A percentile compares a stretch with the other conserved stretches of the same genome.
Conservation (phyloP, 2,329 filamentous ascomycete species). For the Monilinia aucupariae region DNA sequence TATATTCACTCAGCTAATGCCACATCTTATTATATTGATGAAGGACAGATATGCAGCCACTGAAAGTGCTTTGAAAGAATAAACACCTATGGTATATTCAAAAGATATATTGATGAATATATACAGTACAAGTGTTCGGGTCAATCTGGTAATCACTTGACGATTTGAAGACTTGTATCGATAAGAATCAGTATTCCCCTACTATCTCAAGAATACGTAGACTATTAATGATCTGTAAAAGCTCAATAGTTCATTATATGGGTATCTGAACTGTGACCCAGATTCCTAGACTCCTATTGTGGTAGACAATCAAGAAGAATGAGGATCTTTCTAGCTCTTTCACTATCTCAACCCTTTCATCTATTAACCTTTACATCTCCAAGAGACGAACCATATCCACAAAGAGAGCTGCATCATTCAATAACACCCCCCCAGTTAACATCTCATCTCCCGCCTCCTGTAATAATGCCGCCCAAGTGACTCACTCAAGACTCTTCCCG, state of each 20-base stretch:
- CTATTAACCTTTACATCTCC: not conserved
- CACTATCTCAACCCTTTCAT: not conserved
- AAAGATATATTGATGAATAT: not conserved
- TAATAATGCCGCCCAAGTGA: not conserved
- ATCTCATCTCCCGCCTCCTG: not conserved
- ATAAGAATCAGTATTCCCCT: not conserved
- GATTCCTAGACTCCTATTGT: not conserved
- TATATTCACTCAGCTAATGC: not conserved
- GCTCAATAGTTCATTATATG: not conserved
- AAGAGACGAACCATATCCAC: not conserved
- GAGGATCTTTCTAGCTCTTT: not conserved
- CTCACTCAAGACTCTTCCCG: not conserved
- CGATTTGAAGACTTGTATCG: not conserved
- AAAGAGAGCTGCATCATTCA: not conserved
- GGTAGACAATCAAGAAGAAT: not conserved
- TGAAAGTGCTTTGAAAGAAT: not conserved
- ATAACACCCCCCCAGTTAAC: not conserved
- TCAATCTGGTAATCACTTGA: not conserved
- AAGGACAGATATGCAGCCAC: not conserved
- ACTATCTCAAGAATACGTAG: not conserved
- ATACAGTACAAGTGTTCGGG: too few relatives aligned
- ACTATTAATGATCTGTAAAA: not conserved
- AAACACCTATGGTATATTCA: too few relatives aligned
- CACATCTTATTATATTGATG: not conserved
- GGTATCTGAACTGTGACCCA: not conserved